A percentile compares a stretch with the other conserved stretches of the same genome.
Conservation (phyloP, 768 basidiomycete species). For the Mycena kentingensis region DNA sequence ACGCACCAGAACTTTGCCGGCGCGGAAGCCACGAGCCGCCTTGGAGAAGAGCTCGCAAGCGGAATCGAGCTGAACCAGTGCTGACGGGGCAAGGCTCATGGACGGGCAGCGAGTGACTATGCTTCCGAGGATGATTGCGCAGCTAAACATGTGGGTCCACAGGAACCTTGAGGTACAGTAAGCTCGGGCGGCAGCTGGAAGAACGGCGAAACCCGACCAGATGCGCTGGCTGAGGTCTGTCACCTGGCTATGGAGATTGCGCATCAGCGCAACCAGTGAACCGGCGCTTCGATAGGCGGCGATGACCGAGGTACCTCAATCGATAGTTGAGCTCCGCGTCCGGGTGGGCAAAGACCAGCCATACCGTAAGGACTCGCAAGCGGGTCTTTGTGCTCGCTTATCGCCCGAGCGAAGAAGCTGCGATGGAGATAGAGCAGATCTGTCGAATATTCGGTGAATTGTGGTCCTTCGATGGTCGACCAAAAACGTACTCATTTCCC, state of each 20-base stretch:
- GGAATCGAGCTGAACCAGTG: conserved; percentile 71
- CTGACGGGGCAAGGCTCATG: conserved; percentile 76
- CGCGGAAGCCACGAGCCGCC: conserved; percentile 65
- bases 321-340: too few species aligned
- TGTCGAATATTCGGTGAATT: conserved; percentile 27
- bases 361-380: conserved; percentile 73
- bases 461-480: not conserved
- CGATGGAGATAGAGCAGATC: conserved; percentile 72
- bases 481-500: conserved; percentile 62
- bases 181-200: conserved; percentile 34
- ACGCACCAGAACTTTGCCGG: conserved; percentile 64
- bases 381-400: conserved; percentile 73
- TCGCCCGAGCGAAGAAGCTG: conserved; percentile 72
- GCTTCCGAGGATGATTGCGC: conserved; percentile 73
- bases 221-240: conserved; percentile 65
- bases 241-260: conserved; percentile 65
- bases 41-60: conserved; percentile 76
- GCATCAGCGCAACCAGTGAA: conserved; percentile 69
- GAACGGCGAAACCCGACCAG: conserved; percentile 48
- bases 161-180: conserved; percentile 34
- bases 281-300: conserved; percentile 75
- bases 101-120: conserved; percentile 80
- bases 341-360: too few species aligned
- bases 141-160: conserved; percentile 67
- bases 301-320: conserved; percentile 70